Evolutionary conservation across 805 yeast species (phyloP).

Genomic region (Candida dajiaensis): DNA sequence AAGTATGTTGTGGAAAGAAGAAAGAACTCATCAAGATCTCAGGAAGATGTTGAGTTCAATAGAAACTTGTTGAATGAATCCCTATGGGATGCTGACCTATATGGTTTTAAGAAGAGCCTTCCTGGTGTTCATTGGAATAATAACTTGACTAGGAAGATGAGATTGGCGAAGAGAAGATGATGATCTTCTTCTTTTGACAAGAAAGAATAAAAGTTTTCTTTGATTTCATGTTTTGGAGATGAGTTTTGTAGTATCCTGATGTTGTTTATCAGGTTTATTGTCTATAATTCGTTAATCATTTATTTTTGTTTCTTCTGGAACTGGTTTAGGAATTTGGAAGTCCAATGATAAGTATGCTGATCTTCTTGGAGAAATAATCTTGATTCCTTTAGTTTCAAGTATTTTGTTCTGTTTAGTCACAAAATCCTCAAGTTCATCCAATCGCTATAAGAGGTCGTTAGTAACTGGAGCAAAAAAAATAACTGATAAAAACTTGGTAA

Average conservation of each 20-base stretch:
- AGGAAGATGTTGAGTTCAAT: constrained; percentile 19
- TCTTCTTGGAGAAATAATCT: constrained; percentile 43
- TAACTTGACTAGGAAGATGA: constrained; percentile 50
- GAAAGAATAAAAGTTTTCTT: no score
- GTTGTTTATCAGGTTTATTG: not conserved
- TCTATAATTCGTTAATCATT: not conserved
- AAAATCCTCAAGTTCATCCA: constrained; percentile 39
- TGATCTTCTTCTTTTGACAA: no score
- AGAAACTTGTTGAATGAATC: constrained; percentile 25
- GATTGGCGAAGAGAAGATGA: constrained; percentile 30
- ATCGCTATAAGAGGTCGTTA: constrained; percentile 21
- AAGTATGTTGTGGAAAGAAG: constrained; percentile 69
- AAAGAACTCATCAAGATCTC: constrained; percentile 15
- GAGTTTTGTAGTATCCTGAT: no score
- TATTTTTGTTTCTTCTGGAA: not conserved
- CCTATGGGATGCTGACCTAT: constrained; percentile 32
- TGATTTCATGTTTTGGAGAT: no score
- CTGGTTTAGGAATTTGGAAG: constrained; percentile 44
- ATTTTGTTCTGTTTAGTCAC: constrained; percentile 28
- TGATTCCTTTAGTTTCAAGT: constrained; percentile 23
- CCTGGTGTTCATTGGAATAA: constrained; percentile 61
- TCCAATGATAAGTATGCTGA: constrained; percentile 53
- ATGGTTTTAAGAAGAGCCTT: constrained; percentile 34
- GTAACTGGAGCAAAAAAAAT: not conserved
- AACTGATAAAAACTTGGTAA: not conserved